Conservation (phyloP, 305 asterid genomes). For the Striga hermonthica region DNA sequence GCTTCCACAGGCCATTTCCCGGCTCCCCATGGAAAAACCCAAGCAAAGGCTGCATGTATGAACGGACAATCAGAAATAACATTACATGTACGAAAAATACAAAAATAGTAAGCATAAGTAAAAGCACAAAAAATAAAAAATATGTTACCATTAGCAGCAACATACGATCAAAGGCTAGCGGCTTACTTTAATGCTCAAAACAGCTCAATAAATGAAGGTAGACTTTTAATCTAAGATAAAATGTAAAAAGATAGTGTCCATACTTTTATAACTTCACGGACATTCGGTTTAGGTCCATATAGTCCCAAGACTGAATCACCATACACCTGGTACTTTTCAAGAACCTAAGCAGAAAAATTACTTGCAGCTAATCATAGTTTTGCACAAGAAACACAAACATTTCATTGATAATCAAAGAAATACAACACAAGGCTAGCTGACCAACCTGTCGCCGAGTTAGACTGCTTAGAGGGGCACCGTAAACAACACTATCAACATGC, state of each 20-base stretch:
- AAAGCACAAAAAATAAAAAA: background rate
- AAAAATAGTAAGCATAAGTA: too few species aligned
- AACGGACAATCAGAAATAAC: slow-evolving; percentile 8
- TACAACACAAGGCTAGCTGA: slow-evolving; percentile 9
- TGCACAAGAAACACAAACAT: background rate
- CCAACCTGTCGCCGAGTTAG: slow-evolving; percentile 83
- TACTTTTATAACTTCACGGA: slow-evolving; percentile 79
- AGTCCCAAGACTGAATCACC: slow-evolving; percentile 64
- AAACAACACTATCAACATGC: slow-evolving; percentile 73
- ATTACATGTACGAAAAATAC: background rate
- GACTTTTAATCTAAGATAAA: slow-evolving; percentile 11
- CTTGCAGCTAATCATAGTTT: slow-evolving; percentile 13
- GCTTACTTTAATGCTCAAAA: background rate
- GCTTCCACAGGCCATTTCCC: slow-evolving; percentile 79
- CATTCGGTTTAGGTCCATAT: slow-evolving; percentile 59
- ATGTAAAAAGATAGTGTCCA: slow-evolving; percentile 20
- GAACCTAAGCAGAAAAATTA: slow-evolving; percentile 47
- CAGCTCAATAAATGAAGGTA: slow-evolving; percentile 8
- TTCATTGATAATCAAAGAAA: background rate
- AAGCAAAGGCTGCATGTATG: slow-evolving; percentile 70
- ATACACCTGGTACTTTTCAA: slow-evolving; percentile 72
- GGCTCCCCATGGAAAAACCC: slow-evolving; percentile 74
- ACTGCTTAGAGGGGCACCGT: slow-evolving; percentile 63
- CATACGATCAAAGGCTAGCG: background rate
- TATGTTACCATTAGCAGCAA: background rate